Conservation (phyloP, 495 filamentous ascomycete species). For the Amphirosellinia nigrospora region DNA sequence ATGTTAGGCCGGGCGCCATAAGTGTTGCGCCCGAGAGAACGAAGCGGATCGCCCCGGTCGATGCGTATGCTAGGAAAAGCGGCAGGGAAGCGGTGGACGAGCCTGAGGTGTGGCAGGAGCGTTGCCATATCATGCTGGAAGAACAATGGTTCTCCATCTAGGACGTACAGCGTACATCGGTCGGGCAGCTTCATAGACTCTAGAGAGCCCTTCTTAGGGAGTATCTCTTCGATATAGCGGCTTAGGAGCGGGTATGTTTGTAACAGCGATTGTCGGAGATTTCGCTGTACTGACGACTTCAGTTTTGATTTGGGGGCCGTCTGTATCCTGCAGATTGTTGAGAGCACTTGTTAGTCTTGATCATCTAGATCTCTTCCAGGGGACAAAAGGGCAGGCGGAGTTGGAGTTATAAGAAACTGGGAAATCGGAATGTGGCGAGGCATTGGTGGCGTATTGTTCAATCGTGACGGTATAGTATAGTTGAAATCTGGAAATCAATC, state of each 20-base stretch:
- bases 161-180: conserved; percentile 82
- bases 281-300: conserved; percentile 93
- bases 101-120: conserved; percentile 76
- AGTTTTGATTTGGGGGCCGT: conserved; percentile 89
- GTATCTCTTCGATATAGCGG: conserved; percentile 89
- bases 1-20: conserved; percentile 93
- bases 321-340: conserved; percentile 54
- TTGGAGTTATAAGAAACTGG: conserved; percentile 17
- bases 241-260: conserved; percentile 85
- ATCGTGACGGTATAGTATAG: not conserved
- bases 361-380: not conserved
- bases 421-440: not conserved
- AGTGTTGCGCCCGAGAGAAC: conserved; percentile 90
- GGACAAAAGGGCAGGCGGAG: conserved; percentile 12
- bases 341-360: not conserved
- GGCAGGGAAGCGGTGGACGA: conserved; percentile 74
- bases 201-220: conserved; percentile 94
- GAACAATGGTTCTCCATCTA: conserved; percentile 79
- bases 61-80: conserved; percentile 73
- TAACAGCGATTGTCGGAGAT: conserved; percentile 78
- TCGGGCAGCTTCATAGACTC: conserved; percentile 94
- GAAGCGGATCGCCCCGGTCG: conserved; percentile 96
- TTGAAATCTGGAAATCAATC: not conserved
- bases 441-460: conserved; percentile 31
- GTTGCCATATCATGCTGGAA: conserved; percentile 83